Evolutionary conservation across 345 rosid species (phyloP).

Genomic region (Cardiospermum halicacabum): DNA sequence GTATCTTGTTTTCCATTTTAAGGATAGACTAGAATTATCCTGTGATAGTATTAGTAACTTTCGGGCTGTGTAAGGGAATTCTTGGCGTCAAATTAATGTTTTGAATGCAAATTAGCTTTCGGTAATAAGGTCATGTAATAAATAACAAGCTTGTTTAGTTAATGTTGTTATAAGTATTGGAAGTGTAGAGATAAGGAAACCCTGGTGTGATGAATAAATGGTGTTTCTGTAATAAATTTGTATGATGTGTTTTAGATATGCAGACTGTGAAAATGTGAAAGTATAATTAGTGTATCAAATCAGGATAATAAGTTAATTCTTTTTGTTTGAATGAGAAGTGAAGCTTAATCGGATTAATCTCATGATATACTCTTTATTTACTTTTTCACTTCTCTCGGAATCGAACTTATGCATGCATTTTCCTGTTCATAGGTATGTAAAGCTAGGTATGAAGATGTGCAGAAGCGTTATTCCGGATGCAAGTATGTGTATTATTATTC

Average conservation of each 20-base stretch:
- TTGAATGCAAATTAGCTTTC: not conserved
- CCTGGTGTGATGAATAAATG: no score
- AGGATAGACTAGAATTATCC: not conserved
- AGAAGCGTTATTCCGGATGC: constrained; percentile 56
- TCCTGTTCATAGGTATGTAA: constrained; percentile 55
- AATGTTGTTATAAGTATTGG: not conserved
- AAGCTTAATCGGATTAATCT: not conserved
- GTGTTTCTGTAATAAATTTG: no score
- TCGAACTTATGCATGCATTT: constrained; percentile 1
- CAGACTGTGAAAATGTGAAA: not conserved
- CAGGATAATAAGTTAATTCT: not conserved
- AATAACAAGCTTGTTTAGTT: not conserved
- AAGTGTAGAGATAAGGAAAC: not conserved
- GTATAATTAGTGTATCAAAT: not conserved
- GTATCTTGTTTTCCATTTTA: not conserved
- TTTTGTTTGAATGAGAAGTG: not conserved
- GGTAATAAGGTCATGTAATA: not conserved
- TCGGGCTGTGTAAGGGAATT: not conserved
- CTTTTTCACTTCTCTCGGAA: not conserved
- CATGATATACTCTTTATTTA: not conserved
- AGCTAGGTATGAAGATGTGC: constrained; percentile 74
- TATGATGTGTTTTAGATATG: not conserved
- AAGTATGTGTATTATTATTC: constrained; percentile 37
- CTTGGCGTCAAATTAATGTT: not conserved
- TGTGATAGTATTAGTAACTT: not conserved